Conservation (phyloP, 2,329 filamentous ascomycete genomes). For the Colletotrichum paranaense region DNA sequence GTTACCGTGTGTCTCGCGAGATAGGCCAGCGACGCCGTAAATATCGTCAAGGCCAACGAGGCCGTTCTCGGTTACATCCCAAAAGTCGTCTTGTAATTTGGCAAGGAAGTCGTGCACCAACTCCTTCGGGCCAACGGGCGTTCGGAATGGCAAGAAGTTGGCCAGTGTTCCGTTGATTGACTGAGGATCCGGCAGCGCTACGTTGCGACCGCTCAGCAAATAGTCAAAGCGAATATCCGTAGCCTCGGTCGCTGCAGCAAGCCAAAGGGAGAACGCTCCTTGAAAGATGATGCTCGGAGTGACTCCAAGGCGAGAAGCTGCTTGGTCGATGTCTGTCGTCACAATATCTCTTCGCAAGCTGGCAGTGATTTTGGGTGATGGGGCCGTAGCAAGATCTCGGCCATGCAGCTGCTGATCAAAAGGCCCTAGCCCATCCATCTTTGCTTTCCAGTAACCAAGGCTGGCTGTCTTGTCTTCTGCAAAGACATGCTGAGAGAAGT, state of each 20-base stretch:
- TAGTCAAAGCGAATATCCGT: slow-evolving; percentile 46
- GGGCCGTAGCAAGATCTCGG: slow-evolving; percentile 7
- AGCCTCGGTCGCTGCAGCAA: slow-evolving; percentile 38
- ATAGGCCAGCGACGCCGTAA: background rate
- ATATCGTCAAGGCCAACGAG: background rate
- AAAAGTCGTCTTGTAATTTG: slow-evolving; percentile 8
- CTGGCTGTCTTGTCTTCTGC: slow-evolving; percentile 32
- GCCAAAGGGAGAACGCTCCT: slow-evolving; percentile 44
- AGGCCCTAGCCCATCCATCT: slow-evolving; percentile 4
- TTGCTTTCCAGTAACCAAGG: slow-evolving; percentile 39
- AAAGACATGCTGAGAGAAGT: slow-evolving; percentile 41
- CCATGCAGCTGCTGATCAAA: background rate
- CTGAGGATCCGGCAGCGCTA: slow-evolving; percentile 48
- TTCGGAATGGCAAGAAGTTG: slow-evolving; percentile 50
- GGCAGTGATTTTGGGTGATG: slow-evolving; percentile 4
- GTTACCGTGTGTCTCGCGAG: background rate
- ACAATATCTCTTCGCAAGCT: background rate
- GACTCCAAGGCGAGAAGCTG: slow-evolving; percentile 40
- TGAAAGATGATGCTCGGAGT: slow-evolving; percentile 50
- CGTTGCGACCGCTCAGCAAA: slow-evolving; percentile 51
- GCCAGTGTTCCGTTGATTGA: slow-evolving; percentile 49
- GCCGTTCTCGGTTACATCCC: slow-evolving; percentile 8
- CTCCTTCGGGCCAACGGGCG: slow-evolving; percentile 21
- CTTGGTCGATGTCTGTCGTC: slow-evolving; percentile 34
- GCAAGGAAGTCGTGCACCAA: background rate